Percentiles rank a stretch among this genome's conserved stretches.
Conservation (phyloP, 306 rosid genomes). For the Cajanus cajan region DNA sequence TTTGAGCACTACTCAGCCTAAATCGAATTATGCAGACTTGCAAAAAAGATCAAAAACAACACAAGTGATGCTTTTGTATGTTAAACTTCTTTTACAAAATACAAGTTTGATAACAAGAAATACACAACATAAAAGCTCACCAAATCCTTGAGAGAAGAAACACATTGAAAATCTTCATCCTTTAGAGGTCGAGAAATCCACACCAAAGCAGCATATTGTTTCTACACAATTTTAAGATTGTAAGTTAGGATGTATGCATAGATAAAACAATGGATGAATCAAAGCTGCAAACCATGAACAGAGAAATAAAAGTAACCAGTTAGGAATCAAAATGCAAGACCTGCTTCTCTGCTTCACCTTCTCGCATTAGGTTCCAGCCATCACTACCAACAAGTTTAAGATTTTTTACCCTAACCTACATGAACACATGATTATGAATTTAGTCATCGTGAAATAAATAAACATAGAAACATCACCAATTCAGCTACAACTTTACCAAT, state of each 20-base stretch:
- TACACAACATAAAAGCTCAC: conserved; percentile 35
- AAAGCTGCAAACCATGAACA: conserved; percentile 4
- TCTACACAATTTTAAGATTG: conserved; percentile 48
- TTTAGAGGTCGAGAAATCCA: conserved; percentile 83
- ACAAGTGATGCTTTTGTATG: background rate
- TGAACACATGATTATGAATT: conserved; percentile 14
- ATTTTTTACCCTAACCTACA: conserved; percentile 81
- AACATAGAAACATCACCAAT: conserved; percentile 8
- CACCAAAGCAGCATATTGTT: conserved; percentile 86
- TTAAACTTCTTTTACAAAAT: background rate
- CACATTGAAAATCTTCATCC: conserved; percentile 57
- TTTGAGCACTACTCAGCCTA: background rate
- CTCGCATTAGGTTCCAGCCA: conserved; percentile 85
- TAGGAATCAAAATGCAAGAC: conserved; percentile 36
- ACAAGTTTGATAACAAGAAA: conserved; percentile 6
- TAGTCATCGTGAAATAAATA: conserved; percentile 5
- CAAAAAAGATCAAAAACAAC: background rate
- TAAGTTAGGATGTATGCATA: background rate
- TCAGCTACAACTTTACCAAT: conserved; percentile 56
- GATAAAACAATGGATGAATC: background rate
- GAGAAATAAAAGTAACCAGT: conserved; percentile 9
- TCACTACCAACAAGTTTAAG: conserved; percentile 68
- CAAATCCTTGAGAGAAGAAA: conserved; percentile 58
- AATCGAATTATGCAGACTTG: background rate
- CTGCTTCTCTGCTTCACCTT: conserved; percentile 98